Evolutionary conservation across 345 rosid genomes (phyloP).

Genomic region (Moringa oleifera): DNA sequence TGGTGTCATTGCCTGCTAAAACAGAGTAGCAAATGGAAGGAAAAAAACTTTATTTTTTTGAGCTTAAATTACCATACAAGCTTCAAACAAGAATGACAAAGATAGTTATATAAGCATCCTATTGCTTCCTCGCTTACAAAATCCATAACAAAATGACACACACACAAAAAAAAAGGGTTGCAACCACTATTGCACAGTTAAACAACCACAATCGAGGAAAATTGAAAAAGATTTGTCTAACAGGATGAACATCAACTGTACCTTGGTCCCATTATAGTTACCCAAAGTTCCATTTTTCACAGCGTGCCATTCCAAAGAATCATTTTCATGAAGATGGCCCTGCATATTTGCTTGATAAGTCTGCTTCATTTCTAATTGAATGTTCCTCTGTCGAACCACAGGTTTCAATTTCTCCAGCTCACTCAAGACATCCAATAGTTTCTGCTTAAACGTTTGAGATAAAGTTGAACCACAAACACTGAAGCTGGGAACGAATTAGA

Average conservation of each 20-base stretch:
- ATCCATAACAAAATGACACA: no score
- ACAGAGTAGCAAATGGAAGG: neutral
- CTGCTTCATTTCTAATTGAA: constrained; percentile 46
- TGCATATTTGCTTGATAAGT: constrained; percentile 31
- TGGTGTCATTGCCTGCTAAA: constrained; percentile 49
- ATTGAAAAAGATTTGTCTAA: neutral
- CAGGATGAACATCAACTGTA: constrained; percentile 27
- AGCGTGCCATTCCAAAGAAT: constrained; percentile 39
- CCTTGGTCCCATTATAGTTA: constrained; percentile 46
- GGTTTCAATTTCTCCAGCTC: constrained; percentile 93
- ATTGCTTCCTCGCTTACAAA: no score
- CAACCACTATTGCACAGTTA: constrained; percentile 4
- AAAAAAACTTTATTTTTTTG: no score
- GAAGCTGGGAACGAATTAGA: constrained; percentile 10
- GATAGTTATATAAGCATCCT: neutral
- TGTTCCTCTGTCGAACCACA: constrained; percentile 53
- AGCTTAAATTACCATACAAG: no score
- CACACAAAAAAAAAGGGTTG: neutral
- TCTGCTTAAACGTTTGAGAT: constrained; percentile 40
- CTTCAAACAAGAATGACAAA: no score
- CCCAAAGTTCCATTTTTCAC: constrained; percentile 36
- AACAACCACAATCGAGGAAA: neutral
- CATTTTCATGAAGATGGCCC: constrained; percentile 31
- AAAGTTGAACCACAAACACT: constrained; percentile 18
- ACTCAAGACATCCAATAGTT: constrained; percentile 50